phyloP scores from a whole-genome alignment of 805 yeast species.

The Ogataea neopini region DNA sequence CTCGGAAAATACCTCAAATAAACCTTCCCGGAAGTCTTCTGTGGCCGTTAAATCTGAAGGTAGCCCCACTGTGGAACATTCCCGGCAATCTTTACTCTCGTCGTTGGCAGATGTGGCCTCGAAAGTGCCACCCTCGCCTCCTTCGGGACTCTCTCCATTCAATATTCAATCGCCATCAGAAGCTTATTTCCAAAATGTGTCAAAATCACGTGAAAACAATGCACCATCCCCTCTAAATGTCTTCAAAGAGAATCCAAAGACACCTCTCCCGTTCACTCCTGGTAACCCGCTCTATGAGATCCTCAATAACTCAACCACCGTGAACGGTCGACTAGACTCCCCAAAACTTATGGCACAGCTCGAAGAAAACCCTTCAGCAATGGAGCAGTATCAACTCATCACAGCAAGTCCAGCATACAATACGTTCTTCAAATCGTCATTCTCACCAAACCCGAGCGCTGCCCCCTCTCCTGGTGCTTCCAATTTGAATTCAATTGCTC shows the following conservation, averaged over 20 bases:
- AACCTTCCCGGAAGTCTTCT: neutral
- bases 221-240: conserved; percentile 20
- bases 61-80: neutral
- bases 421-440: conserved; percentile 11
- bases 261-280: conserved; percentile 22
- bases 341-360: conserved; percentile 27
- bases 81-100: conserved; percentile 8
- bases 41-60: conserved; percentile 1
- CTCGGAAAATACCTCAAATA: neutral
- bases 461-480: neutral
- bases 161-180: conserved; percentile 17
- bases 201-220: neutral
- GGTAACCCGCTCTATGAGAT: conserved; percentile 26
- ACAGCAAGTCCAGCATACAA: conserved; percentile 21
- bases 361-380: conserved; percentile 25
- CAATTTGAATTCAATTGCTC: conserved; percentile 1
- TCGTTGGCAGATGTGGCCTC: conserved; percentile 26
- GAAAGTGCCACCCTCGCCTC: conserved; percentile 19
- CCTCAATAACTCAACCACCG: conserved; percentile 22
- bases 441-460: conserved; percentile 9
- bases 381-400: conserved; percentile 26
- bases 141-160: conserved; percentile 16
- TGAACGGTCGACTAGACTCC: conserved; percentile 26
- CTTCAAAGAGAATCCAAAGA: conserved; percentile 19
- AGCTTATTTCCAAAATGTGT: conserved; percentile 7